These are phyloP conservation scores for Cucumis sativus DNA, from an alignment of 306 rosid species.

Conservation along the genomic window Cucumber_9930_V3 NC_026661.2:2236501-2237000, in stretches of 20 bases:
- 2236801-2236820: not conserved
- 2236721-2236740: not conserved
- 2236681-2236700: not conserved
- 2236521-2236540: constrained; percentile 25
- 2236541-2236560: constrained; percentile 31
- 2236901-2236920: no score
- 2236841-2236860: no score
- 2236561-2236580: constrained; percentile 22
- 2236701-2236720: not conserved
- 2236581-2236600: no score
- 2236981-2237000: no score
- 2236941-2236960: no score
- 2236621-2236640: not conserved
- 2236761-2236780: not conserved
- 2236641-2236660: not conserved
- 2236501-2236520: not conserved
- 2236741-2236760: constrained; percentile 2
- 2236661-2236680: not conserved
- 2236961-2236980: no score
- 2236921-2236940: no score
- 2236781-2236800: not conserved
- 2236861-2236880: no score
- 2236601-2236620: not conserved
- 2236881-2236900: no score
- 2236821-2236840: no score